These are phyloP conservation scores for Infundibulicybe gibba DNA, from an alignment of 768 basidiomycete genomes.

Conservation along the genomic window DNA sequence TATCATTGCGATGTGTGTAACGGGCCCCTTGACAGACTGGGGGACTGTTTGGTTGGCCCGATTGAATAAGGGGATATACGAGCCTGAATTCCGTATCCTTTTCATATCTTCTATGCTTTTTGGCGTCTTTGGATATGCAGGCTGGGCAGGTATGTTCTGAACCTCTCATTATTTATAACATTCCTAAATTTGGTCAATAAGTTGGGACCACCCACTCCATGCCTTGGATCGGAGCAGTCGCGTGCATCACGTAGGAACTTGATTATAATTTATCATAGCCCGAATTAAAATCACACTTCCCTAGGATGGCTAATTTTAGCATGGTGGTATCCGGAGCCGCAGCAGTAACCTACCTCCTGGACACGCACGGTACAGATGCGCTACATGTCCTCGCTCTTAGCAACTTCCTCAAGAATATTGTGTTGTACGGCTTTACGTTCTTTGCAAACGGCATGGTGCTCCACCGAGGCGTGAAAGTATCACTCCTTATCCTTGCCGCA, in stretches of 20 bases:
- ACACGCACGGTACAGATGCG: conserved; percentile 37
- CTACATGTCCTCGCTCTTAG: conserved; percentile 36
- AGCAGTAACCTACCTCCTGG: conserved; percentile 41
- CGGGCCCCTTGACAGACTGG: conserved; percentile 38
- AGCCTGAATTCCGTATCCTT: conserved; percentile 41
- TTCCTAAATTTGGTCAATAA: conserved; percentile 5
- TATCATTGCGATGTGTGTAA: conserved; percentile 30
- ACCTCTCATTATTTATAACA: background rate
- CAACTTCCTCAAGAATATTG: conserved; percentile 42
- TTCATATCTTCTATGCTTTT: conserved; percentile 39
- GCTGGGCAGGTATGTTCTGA: conserved; percentile 31
- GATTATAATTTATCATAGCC: background rate
- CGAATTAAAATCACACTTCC: background rate
- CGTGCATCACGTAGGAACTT: conserved; percentile 25
- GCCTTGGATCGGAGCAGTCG: conserved; percentile 43
- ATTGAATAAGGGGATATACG: conserved; percentile 41
- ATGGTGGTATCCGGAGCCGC: conserved; percentile 38
- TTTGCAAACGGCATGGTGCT: conserved; percentile 40
- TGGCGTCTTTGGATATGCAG: conserved; percentile 41
- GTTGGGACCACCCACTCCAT: conserved; percentile 35
- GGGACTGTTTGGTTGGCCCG: conserved; percentile 38
- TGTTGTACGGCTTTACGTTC: conserved; percentile 41
- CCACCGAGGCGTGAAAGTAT: conserved; percentile 31
- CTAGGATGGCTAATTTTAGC: conserved; percentile 39
- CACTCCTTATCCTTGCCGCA: conserved; percentile 34